Evolutionary conservation across 2,329 filamentous ascomycete genomes (phyloP).

Genomic region (Aspergillus aculeatus): DNA sequence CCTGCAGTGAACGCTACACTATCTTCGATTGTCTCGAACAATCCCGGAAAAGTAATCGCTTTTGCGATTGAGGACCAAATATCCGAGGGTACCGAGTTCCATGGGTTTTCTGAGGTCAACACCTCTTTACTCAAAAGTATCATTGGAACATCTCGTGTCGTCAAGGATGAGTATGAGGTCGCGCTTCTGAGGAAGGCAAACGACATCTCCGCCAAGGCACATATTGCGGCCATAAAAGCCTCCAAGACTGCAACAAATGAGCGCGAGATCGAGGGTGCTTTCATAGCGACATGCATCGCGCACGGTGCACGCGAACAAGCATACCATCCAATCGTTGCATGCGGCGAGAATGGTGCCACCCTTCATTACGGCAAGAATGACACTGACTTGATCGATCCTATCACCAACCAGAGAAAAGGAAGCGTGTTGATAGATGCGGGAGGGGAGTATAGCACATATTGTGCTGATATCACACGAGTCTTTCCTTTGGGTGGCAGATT

Average conservation of each 20-base stretch:
- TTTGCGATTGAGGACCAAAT: conserved; percentile 80
- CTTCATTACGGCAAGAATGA: conserved; percentile 86
- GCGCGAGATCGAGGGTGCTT: conserved; percentile 77
- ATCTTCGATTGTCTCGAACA: conserved; percentile 45
- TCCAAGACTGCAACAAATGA: conserved; percentile 69
- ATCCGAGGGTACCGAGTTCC: conserved; percentile 68
- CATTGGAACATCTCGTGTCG: conserved; percentile 75
- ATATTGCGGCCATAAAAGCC: conserved; percentile 67
- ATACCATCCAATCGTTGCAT: conserved; percentile 85
- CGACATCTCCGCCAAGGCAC: conserved; percentile 72
- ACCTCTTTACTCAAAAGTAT: conserved; percentile 61
- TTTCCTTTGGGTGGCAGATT: conserved; percentile 75
- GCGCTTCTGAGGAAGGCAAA: conserved; percentile 79
- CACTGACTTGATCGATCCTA: conserved; percentile 59
- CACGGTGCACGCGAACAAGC: conserved; percentile 74
- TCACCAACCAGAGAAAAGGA: conserved; percentile 52
- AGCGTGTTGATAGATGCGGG: conserved; percentile 84
- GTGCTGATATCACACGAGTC: conserved; percentile 85
- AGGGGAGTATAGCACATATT: conserved; percentile 81
- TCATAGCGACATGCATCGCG: conserved; percentile 69
- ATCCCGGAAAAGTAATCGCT: conserved; percentile 52
- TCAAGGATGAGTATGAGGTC: conserved; percentile 86
- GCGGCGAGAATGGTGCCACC: conserved; percentile 77
- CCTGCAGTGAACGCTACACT: conserved; percentile 75
- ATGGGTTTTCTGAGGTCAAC: conserved; percentile 67